phyloP scores from a whole-genome alignment of 257 asterid species.

The Nicotiana tomentosiformis region DNA sequence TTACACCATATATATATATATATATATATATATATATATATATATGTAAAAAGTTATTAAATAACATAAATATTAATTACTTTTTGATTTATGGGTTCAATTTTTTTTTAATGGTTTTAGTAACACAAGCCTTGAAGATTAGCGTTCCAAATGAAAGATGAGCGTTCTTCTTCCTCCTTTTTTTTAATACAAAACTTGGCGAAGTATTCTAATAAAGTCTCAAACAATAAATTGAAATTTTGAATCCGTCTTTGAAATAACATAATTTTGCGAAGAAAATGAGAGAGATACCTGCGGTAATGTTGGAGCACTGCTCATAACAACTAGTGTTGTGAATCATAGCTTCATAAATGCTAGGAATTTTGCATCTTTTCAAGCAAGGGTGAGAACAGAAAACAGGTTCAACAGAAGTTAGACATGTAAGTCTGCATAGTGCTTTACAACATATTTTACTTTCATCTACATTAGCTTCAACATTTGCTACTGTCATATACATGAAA shows the following conservation, averaged over 20 bases:
- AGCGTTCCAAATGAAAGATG: too few species aligned
- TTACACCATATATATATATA: too few species aligned
- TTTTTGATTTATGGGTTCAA: too few species aligned
- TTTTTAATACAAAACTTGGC: too few species aligned
- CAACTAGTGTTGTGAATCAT: neutral
- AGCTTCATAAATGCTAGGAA: neutral
- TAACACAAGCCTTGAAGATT: too few species aligned
- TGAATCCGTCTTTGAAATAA: neutral
- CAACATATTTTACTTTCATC: neutral
- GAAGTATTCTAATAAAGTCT: neutral
- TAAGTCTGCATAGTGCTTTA: neutral
- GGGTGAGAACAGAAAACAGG: neutral
- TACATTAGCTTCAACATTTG: neutral
- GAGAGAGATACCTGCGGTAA: neutral
- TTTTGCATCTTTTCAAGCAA: neutral
- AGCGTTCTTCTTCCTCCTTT: too few species aligned
- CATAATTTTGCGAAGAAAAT: too few species aligned
- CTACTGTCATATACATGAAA: neutral
- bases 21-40: too few species aligned
- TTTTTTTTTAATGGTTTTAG: too few species aligned
- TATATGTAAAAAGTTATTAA: too few species aligned
- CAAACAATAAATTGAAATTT: neutral
- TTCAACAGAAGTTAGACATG: neutral
- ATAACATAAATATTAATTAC: too few species aligned
- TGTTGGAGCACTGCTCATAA: neutral